phyloP scores from a whole-genome alignment of 495 filamentous ascomycete genomes.

The Polyplosphaeria fusca region DNA sequence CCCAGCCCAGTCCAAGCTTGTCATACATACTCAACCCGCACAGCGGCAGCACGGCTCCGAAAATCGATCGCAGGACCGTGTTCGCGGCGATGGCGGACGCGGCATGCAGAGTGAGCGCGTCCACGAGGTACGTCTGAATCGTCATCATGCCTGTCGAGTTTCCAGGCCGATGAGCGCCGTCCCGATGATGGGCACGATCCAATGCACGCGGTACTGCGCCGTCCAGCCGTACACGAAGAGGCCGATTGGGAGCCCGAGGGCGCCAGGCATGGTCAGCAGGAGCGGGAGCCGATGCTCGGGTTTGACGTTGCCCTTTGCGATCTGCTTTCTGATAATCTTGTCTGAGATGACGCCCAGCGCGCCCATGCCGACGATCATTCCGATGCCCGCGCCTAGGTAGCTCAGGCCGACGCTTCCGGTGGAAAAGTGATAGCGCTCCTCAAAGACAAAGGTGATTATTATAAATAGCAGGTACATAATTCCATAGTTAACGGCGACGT shows the following conservation, averaged over 20 bases:
- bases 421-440: conserved; percentile 42
- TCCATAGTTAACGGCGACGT: conserved; percentile 41
- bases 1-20: conserved; percentile 41
- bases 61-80: conserved; percentile 37
- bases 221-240: conserved; percentile 44
- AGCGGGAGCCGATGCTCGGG: conserved; percentile 42
- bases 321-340: conserved; percentile 37
- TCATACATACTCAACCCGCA: conserved; percentile 40
- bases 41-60: conserved; percentile 41
- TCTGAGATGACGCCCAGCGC: conserved; percentile 35
- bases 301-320: conserved; percentile 36
- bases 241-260: conserved; percentile 37
- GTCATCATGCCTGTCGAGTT: conserved; percentile 41
- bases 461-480: conserved; percentile 45
- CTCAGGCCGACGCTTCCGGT: conserved; percentile 37
- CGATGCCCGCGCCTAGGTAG: conserved; percentile 40
- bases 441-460: conserved; percentile 45
- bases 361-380: conserved; percentile 39
- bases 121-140: conserved; percentile 42
- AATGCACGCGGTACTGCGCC: conserved; percentile 37
- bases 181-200: conserved; percentile 42
- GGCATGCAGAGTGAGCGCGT: conserved; percentile 40
- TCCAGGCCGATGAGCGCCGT: conserved; percentile 40
- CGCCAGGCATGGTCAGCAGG: conserved; percentile 36
- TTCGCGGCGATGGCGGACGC: conserved; percentile 42